phyloP scores from a whole-genome alignment of 164 flowering plant species.

The Magnolia kwangsiensis region DNA sequence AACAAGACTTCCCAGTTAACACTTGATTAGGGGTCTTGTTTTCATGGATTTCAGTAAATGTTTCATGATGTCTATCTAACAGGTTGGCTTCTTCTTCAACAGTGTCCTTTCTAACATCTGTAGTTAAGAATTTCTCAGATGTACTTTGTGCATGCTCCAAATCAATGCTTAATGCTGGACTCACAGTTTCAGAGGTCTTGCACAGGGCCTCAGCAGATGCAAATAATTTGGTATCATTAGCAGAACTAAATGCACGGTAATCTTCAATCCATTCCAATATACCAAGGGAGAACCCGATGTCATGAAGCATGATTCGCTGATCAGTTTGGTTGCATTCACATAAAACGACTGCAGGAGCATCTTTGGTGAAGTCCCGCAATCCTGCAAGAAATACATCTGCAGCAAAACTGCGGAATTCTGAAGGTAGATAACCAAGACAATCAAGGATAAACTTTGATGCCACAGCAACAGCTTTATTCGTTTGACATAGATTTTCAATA shows the following conservation, averaged over 20 bases:
- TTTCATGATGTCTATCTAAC: conserved; percentile 11
- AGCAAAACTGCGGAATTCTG: conserved; percentile 71
- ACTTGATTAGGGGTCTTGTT: conserved; percentile 10
- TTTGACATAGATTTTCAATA: not conserved
- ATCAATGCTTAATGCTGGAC: conserved; percentile 11
- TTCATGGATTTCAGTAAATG: conserved; percentile 13
- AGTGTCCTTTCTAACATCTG: conserved; percentile 13
- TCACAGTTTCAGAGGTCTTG: conserved; percentile 11
- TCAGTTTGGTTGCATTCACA: conserved; percentile 48
- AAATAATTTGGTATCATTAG: conserved; percentile 14
- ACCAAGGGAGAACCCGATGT: conserved; percentile 80
- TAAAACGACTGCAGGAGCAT: conserved; percentile 59
- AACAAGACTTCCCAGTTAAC: conserved; percentile 13
- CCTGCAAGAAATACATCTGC: conserved; percentile 75
- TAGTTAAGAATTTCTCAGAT: not conserved
- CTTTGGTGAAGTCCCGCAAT: conserved; percentile 41
- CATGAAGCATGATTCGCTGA: conserved; percentile 82
- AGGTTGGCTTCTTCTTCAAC: conserved; percentile 1
- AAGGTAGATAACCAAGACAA: conserved; percentile 67
- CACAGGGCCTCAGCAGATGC: conserved; percentile 15
- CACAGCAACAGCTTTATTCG: conserved; percentile 24
- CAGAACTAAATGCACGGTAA: conserved; percentile 42
- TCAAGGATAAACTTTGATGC: conserved; percentile 68
- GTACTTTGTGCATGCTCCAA: conserved; percentile 3
- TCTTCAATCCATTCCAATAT: conserved; percentile 80